Evolutionary conservation across 1,284 basidiomycete species (phyloP).

Genomic region (Naganishia sp.): DNA sequence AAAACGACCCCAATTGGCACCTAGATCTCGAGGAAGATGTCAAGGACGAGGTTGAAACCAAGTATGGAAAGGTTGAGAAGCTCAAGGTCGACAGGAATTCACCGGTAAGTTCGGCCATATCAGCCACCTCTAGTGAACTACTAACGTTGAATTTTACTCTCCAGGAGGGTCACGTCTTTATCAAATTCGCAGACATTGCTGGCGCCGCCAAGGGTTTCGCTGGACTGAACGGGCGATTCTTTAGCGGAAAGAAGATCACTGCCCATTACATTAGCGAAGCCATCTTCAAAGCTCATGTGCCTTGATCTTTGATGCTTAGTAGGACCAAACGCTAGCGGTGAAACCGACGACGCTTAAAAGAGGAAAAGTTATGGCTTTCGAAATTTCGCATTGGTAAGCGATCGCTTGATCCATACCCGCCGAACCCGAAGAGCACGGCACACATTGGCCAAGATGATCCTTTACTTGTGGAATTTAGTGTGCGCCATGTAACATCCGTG

Average conservation of each 20-base stretch:
- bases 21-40: slow-evolving; percentile 94
- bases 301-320: slow-evolving; percentile 13
- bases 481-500: slow-evolving; percentile 11
- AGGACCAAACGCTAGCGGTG: neutral
- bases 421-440: neutral
- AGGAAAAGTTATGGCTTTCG: neutral
- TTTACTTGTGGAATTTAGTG: slow-evolving; percentile 18
- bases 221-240: slow-evolving; percentile 92
- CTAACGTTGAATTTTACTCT: slow-evolving; percentile 25
- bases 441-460: slow-evolving; percentile 4
- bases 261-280: slow-evolving; percentile 85
- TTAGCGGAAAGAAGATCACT: slow-evolving; percentile 82
- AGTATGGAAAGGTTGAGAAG: slow-evolving; percentile 82
- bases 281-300: slow-evolving; percentile 79
- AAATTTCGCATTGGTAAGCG: slow-evolving; percentile 23
- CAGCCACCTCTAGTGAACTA: slow-evolving; percentile 8
- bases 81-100: slow-evolving; percentile 95
- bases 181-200: slow-evolving; percentile 81
- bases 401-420: slow-evolving; percentile 8
- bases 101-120: slow-evolving; percentile 61
- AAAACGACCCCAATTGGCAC: slow-evolving; percentile 95
- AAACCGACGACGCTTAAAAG: neutral
- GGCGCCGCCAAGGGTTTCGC: slow-evolving; percentile 79
- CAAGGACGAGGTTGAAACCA: slow-evolving; percentile 85
- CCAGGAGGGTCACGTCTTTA: slow-evolving; percentile 88